These are phyloP conservation scores for Rugosomyces carneus DNA, from an alignment of 1,284 basidiomycete genomes.

Conservation along the genomic window DNA sequence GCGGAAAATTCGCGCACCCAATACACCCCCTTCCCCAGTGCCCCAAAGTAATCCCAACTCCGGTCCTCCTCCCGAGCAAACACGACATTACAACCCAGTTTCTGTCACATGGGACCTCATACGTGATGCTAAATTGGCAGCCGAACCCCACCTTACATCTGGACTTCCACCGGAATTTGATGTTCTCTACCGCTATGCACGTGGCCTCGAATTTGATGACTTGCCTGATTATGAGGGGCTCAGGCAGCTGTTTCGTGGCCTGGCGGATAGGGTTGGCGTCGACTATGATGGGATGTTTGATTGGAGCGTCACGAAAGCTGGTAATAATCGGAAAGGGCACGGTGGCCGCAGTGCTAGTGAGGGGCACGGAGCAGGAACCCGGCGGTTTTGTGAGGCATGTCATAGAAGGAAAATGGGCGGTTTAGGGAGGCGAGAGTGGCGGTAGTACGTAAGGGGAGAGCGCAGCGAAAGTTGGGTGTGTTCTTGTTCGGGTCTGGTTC, in stretches of 20 bases:
- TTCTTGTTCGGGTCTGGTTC: background rate
- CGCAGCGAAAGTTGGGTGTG: background rate
- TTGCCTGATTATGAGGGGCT: slow-evolving; percentile 87
- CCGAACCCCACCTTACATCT: slow-evolving; percentile 64
- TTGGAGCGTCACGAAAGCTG: slow-evolving; percentile 33
- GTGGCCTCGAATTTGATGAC: slow-evolving; percentile 85
- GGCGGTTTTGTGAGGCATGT: slow-evolving; percentile 34
- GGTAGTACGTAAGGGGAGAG: slow-evolving; percentile 4
- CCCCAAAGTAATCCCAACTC: background rate
- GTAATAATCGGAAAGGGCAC: slow-evolving; percentile 13
- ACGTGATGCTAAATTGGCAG: slow-evolving; percentile 59
- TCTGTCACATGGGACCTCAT: slow-evolving; percentile 78
- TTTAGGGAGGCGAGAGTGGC: slow-evolving; percentile 14
- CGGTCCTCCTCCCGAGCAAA: background rate
- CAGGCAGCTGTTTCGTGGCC: slow-evolving; percentile 70
- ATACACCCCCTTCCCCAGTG: slow-evolving; percentile 18
- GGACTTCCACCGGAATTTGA: slow-evolving; percentile 87
- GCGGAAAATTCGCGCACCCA: slow-evolving; percentile 71
- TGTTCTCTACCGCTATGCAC: slow-evolving; percentile 77
- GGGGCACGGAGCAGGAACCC: slow-evolving; percentile 17
- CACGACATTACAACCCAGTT: slow-evolving; percentile 47
- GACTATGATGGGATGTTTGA: slow-evolving; percentile 49
- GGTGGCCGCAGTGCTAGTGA: slow-evolving; percentile 23
- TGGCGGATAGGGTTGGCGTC: slow-evolving; percentile 47
- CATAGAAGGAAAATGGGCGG: slow-evolving; percentile 17